These are phyloP conservation scores for Coffea eugenioides DNA, from an alignment of 257 asterid species.

Conservation along the genomic window DNA sequence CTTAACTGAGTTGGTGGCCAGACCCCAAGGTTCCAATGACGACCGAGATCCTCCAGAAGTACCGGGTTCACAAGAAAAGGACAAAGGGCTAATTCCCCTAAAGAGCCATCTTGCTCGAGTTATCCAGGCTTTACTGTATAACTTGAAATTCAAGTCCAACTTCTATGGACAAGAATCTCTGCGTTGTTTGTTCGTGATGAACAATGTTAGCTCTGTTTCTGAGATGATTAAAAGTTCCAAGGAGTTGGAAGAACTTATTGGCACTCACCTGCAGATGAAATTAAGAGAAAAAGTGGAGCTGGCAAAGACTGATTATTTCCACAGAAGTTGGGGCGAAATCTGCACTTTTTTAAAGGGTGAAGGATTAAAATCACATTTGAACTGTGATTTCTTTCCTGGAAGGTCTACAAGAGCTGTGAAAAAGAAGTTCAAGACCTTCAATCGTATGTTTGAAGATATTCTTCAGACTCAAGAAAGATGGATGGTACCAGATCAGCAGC, in stretches of 20 bases:
- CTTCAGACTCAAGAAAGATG: too few species aligned
- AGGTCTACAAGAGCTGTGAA: too few species aligned
- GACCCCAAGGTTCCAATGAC: slow-evolving; percentile 37
- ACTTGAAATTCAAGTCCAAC: slow-evolving; percentile 65
- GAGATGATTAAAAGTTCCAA: slow-evolving; percentile 65
- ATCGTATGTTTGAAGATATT: too few species aligned
- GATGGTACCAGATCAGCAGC: too few species aligned
- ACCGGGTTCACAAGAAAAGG: neutral
- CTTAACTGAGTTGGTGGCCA: slow-evolving; percentile 51
- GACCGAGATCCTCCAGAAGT: slow-evolving; percentile 35
- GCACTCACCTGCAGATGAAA: slow-evolving; percentile 50
- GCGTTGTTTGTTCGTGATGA: slow-evolving; percentile 74
- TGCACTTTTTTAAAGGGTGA: slow-evolving; percentile 67
- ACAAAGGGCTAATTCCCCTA: slow-evolving; percentile 29
- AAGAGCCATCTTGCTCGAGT: slow-evolving; percentile 68
- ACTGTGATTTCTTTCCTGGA: too few species aligned
- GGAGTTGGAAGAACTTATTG: slow-evolving; percentile 66
- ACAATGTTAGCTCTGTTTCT: slow-evolving; percentile 67
- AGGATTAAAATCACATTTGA: slow-evolving; percentile 46
- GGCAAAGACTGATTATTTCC: slow-evolving; percentile 54
- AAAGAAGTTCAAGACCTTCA: too few species aligned
- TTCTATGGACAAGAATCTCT: slow-evolving; percentile 57
- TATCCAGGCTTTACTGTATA: slow-evolving; percentile 55
- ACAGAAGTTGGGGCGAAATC: slow-evolving; percentile 60
- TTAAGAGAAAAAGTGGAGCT: slow-evolving; percentile 44